Conservation (phyloP, 305 asterid genomes). For the Rubia tinctorum region DNA sequence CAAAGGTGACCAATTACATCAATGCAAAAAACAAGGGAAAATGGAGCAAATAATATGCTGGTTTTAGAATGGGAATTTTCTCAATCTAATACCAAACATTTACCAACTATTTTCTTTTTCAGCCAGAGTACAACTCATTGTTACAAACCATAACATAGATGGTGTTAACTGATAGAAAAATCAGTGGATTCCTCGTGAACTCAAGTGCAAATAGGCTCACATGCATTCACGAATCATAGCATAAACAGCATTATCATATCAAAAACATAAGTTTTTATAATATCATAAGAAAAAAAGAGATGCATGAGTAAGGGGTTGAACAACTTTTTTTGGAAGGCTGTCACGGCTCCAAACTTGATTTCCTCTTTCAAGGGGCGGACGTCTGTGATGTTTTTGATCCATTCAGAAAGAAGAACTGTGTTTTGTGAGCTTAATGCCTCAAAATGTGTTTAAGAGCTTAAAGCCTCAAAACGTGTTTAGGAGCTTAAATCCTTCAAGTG, state of each 20-base stretch:
- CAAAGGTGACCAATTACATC: neutral
- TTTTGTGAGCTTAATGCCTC: neutral
- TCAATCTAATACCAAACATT: neutral
- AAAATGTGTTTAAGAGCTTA: neutral
- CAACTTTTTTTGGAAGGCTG: conserved; percentile 3
- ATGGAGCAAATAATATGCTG: neutral
- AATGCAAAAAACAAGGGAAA: neutral
- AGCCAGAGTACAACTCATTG: conserved; percentile 1
- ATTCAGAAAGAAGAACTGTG: conserved; percentile 1
- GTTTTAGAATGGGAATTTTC: neutral
- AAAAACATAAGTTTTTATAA: neutral
- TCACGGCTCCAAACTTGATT: conserved; percentile 2
- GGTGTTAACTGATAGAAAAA: neutral
- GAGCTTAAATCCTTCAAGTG: neutral
- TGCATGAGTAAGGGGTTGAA: neutral
- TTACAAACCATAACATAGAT: neutral
- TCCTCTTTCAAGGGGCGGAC: neutral
- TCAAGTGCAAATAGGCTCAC: neutral
- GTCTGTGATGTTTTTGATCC: conserved; percentile 1
- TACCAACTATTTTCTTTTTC: conserved; percentile 5
- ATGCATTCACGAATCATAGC: neutral
- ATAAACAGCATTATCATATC: neutral
- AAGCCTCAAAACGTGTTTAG: neutral
- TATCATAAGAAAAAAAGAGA: neutral
- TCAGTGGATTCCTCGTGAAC: neutral